Evolutionary conservation across 176 grass and related monocot genomes (phyloP), one percentile per base, ranked within the genome.

Genomic region (Triticum turgidum): DNA sequence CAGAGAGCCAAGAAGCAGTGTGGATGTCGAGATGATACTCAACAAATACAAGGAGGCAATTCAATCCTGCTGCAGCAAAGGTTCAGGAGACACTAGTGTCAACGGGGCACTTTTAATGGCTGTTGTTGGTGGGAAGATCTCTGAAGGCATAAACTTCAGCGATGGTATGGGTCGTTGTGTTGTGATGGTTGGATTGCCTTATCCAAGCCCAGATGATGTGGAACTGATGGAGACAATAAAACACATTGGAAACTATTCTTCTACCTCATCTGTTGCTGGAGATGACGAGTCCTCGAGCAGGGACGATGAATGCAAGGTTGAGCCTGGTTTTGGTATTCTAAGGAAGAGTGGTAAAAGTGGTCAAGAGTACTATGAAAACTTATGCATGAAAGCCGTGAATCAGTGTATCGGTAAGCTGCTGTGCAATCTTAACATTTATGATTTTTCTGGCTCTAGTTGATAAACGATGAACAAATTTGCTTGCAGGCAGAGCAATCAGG

Each of bases 371-470:
- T 95, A 95, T 86, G 96, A 98, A 76, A 98, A 98, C 42, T 86
- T 94, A 61, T 98, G 96, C 91, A 95, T 98, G 96, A 98, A 98
- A 82, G 96, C 96, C 61, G 93, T 98, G 21, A 98, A 98, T 80
- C 96, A 95, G 73, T 98, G 91, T 27, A 98, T 98, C 35, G 96
- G 96, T 98, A 94, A 61, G 66, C 44, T 80, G 24, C 58, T 73
- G 82, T 7, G 14, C 32, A 11, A 44, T 49, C 66, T 74, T 51
- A 69, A 79, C 61, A 35, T 80, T 76, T 80, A 11, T 39, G 44
- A 79, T 78, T 65, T 86, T 82, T 27, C 17, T 27, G 12, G 11
- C 8, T 35, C 38, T 74, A 81, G 67, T 80, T 52, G 33, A 61
- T 68, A 64, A 4, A 76, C 70, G 20, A 22, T 88, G 82, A 67